Conservation (phyloP, 2,329 filamentous ascomycete species). For the Microcera coccophila region DNA sequence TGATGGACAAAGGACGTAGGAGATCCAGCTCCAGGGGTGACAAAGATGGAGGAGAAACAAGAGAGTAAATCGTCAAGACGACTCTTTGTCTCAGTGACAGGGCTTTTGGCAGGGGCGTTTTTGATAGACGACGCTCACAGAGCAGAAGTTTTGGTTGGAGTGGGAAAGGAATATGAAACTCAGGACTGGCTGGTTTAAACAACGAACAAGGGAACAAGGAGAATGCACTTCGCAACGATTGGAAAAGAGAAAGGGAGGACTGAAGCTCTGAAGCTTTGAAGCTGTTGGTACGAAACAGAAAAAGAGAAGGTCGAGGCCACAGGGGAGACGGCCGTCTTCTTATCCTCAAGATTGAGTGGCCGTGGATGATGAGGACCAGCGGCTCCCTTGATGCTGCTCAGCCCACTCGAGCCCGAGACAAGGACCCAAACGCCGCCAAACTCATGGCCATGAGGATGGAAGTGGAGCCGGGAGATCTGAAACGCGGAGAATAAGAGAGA, state of each 20-base stretch:
- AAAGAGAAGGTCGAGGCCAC: slow-evolving; percentile 10
- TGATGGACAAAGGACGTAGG: slow-evolving; percentile 1
- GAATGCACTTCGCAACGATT: slow-evolving; percentile 17
- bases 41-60: slow-evolving; percentile 4
- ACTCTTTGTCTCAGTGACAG: neutral
- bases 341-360: slow-evolving; percentile 19
- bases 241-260: slow-evolving; percentile 23
- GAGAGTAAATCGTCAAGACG: neutral
- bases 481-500: slow-evolving; percentile 4
- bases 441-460: neutral
- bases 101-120: too few species aligned
- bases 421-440: neutral
- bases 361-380: neutral
- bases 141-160: neutral
- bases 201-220: slow-evolving; percentile 3
- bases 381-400: neutral
- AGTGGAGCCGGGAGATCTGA: slow-evolving; percentile 5
- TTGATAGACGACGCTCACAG: too few species aligned
- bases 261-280: too few species aligned
- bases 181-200: neutral
- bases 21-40: slow-evolving; percentile 22
- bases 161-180: neutral
- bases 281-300: too few species aligned
- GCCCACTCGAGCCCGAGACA: neutral
- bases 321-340: slow-evolving; percentile 19